Percentiles rank a stretch among this genome's conserved stretches.
These are phyloP conservation scores for Kluyveromyces starmeri DNA, from an alignment of 805 yeast genomes.

Conservation along the genomic window DNA sequence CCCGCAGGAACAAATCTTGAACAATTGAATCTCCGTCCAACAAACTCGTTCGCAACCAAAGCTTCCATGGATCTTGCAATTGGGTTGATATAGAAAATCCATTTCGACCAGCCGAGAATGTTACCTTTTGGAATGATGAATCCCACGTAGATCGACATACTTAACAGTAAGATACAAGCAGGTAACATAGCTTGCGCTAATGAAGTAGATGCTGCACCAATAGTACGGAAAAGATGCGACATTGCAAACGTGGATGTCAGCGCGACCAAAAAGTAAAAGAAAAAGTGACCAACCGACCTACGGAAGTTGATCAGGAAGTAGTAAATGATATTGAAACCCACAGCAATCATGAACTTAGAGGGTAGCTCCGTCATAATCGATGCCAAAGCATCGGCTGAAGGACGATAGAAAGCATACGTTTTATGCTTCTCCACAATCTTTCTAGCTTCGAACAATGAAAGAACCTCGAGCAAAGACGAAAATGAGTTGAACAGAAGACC, in stretches of 20 bases:
- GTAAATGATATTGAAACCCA: constrained; percentile 39
- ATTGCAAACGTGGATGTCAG: constrained; percentile 39
- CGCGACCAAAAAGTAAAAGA: constrained; percentile 40
- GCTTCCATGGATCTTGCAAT: constrained; percentile 37
- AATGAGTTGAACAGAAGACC: constrained; percentile 55
- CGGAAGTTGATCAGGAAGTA: constrained; percentile 49
- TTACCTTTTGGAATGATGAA: constrained; percentile 36
- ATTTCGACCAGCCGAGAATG: constrained; percentile 40
- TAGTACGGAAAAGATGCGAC: constrained; percentile 42
- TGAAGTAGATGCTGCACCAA: constrained; percentile 34
- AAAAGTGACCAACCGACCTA: constrained; percentile 46
- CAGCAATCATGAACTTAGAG: constrained; percentile 34
- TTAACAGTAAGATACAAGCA: constrained; percentile 33
- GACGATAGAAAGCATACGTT: constrained; percentile 48
- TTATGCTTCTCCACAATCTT: constrained; percentile 52
- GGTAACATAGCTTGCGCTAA: constrained; percentile 39
- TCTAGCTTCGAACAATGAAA: constrained; percentile 43
- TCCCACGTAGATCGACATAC: constrained; percentile 34
- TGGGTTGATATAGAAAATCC: constrained; percentile 39
- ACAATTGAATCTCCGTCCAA: constrained; percentile 30
- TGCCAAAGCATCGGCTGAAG: constrained; percentile 57
- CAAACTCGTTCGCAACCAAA: constrained; percentile 37
- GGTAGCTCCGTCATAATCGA: constrained; percentile 54
- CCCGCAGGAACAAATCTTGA: constrained; percentile 35
- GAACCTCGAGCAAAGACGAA: constrained; percentile 47